phyloP scores from a whole-genome alignment of 2,329 filamentous ascomycete genomes.

The Sporothrix euskadiensis region DNA sequence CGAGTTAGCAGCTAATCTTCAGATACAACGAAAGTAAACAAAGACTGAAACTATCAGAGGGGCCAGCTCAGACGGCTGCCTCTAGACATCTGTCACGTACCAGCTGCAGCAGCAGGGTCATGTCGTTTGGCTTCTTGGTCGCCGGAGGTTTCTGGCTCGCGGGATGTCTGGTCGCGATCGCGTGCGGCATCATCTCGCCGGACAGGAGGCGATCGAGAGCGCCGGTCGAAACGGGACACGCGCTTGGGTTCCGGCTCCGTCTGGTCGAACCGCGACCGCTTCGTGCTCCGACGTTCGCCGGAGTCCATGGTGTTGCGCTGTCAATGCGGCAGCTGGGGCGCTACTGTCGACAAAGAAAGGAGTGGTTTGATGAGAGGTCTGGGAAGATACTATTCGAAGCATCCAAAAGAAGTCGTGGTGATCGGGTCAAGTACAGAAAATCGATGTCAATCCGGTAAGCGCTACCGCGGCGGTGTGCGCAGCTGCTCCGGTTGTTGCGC shows the following conservation, averaged over 20 bases:
- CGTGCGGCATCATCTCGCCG: slow-evolving; percentile 68
- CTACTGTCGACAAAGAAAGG: background rate
- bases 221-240: slow-evolving; percentile 82
- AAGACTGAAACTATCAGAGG: background rate
- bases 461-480: background rate
- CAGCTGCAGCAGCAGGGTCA: slow-evolving; percentile 76
- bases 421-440: background rate
- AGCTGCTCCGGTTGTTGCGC: background rate
- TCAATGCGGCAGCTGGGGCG: background rate
- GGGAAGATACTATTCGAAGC: background rate
- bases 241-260: slow-evolving; percentile 78
- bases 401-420: background rate
- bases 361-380: background rate
- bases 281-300: slow-evolving; percentile 68
- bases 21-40: background rate
- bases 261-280: slow-evolving; percentile 93
- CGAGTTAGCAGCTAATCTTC: background rate
- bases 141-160: slow-evolving; percentile 42
- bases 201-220: slow-evolving; percentile 78
- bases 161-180: slow-evolving; percentile 74
- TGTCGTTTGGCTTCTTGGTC: slow-evolving; percentile 49
- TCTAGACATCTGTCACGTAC: slow-evolving; percentile 47
- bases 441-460: background rate
- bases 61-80: background rate
- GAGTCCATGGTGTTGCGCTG: slow-evolving; percentile 64